phyloP scores from a whole-genome alignment of 371 early-diverging fungal genomes.

The Edhazardia aedis region DNA sequence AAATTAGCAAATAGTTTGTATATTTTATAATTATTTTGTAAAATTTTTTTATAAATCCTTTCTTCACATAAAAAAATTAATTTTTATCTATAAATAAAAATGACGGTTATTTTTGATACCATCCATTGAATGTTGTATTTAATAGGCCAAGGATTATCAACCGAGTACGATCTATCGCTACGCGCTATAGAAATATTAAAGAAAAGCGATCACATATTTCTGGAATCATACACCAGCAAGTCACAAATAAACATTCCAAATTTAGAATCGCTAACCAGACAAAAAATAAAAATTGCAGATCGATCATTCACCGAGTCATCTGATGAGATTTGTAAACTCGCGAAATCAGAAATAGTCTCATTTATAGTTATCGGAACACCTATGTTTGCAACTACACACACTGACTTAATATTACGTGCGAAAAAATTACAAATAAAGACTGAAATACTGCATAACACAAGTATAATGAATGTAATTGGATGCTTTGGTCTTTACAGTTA shows the following conservation, averaged over 20 bases:
- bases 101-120: too few species aligned
- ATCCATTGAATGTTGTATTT: conserved; percentile 78
- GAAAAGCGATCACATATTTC: conserved; percentile 63
- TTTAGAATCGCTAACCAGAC: conserved; percentile 64
- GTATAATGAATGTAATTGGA: conserved; percentile 90
- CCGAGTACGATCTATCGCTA: conserved; percentile 53
- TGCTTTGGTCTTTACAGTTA: conserved; percentile 88
- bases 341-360: conserved; percentile 62
- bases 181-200: conserved; percentile 59
- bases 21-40: too few species aligned
- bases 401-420: conserved; percentile 78
- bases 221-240: conserved; percentile 92
- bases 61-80: too few species aligned
- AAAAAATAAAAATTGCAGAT: conserved; percentile 60
- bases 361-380: conserved; percentile 97
- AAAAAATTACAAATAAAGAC: conserved; percentile 61
- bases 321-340: conserved; percentile 64
- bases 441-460: conserved; percentile 79
- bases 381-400: conserved; percentile 83
- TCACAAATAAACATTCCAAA: conserved; percentile 47
- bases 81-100: too few species aligned
- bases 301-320: conserved; percentile 85
- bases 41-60: too few species aligned
- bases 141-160: conserved; percentile 80
- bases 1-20: too few species aligned